Conservation (phyloP, 306 rosid genomes). For the Luffa acutangula region DNA sequence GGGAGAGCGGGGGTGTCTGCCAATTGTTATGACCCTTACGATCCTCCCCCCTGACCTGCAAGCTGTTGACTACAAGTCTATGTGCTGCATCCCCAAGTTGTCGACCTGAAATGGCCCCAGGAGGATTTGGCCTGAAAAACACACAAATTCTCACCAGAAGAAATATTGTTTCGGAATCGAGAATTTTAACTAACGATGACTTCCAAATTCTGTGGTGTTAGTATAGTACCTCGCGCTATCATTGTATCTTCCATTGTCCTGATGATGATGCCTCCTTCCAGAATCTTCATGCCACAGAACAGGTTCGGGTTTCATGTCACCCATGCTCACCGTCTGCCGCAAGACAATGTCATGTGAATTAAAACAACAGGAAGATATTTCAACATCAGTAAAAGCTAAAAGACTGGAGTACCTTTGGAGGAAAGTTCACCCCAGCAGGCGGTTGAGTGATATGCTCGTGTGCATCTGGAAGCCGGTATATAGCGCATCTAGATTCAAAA, state of each 20-base stretch:
- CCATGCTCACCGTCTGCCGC: conserved; percentile 45
- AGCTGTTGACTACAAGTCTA: conserved; percentile 10
- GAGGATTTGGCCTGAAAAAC: conserved; percentile 43
- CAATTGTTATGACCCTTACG: neutral
- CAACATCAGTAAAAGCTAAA: neutral
- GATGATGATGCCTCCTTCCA: conserved; percentile 32
- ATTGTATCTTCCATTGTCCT: conserved; percentile 41
- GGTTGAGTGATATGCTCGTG: conserved; percentile 70
- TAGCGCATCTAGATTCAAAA: conserved; percentile 53
- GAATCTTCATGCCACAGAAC: conserved; percentile 85
- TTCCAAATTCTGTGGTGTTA: neutral
- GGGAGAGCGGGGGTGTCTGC: neutral
- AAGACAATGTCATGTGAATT: neutral
- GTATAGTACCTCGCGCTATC: neutral
- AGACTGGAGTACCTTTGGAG: conserved; percentile 46
- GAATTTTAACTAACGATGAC: neutral
- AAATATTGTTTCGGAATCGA: neutral
- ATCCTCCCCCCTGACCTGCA: neutral
- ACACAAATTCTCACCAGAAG: neutral
- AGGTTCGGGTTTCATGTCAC: conserved; percentile 69
- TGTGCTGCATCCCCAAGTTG: conserved; percentile 14
- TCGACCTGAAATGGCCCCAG: conserved; percentile 25
- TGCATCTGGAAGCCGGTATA: conserved; percentile 63
- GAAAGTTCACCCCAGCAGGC: conserved; percentile 61
- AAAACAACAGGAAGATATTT: neutral